Base-by-base conservation (phyloP, 208 protist species). In the Hexamita inflata region DNA sequence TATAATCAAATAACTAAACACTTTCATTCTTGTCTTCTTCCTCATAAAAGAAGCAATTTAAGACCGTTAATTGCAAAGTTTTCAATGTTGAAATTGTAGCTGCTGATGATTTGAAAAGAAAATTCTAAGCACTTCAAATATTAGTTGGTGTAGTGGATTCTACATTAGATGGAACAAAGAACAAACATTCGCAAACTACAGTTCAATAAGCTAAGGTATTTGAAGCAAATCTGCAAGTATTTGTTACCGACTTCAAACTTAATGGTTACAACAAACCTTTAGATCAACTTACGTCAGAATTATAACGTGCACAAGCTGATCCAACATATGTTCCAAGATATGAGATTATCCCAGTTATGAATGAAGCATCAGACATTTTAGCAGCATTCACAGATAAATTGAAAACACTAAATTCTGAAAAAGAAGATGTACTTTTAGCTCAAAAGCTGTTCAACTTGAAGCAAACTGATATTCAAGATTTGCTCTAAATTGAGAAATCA, bases 381-480 rank as follows among this genome's bases (percentile, higher is more conserved):
- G 42, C 9, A 4, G 64, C 9, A 57, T 32, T 29, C 7, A 40
- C 4, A n/a, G 9, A 13, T 15, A 70, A 70, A 38, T 45, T 70
- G 4, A n/a, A 32, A 19, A 34, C 64, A 28, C 11, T 70, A 9
- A 38, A 45, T 49, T 19, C 7, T 19, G 38, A 70, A 45, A 40
- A 38, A 45, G 64, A 70, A 19, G n/a, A n/a, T 24, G 42, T 34
- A 2, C 15, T 70, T n/a, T n/a, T 70, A 2, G 64, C 64, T 45
- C 64, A 70, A 45, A n/a, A n/a, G n/a, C 64, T 70, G 4, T 70
- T 70, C 35, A 70, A 70, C 35, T 38, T 45, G 26, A 34, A 70
- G 11, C 64, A 4, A 32, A 49, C 42, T 45, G 9, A 13, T 45
- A 45, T 4, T 57, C 9, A 4, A n/a, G 38, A 34, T 40, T 38